Evolutionary conservation across 2,329 filamentous ascomycete genomes (phyloP), one percentile per base, ranked within the genome.

Genomic region (Ophiognomonia clavigignenti-juglandacearum): DNA sequence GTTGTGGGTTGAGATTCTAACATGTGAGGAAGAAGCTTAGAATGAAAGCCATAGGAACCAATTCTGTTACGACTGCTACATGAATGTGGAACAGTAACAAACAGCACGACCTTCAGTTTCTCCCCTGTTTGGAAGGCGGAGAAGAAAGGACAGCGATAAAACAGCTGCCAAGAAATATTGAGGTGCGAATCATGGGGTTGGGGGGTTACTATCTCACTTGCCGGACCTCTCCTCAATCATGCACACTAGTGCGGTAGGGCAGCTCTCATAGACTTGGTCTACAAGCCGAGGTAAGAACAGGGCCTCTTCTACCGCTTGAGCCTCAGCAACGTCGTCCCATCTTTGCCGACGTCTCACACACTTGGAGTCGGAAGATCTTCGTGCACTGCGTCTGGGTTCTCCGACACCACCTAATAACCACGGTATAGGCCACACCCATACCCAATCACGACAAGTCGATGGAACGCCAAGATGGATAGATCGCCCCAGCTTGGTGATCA

Each of bases 91-190:
- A 8, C 29, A 32, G 20, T 24, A 18, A 35, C 9, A 29, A 26
- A 27, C n/a, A n/a, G n/a, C n/a, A 18, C 37, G 18, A 18, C 23
- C 16, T 46, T 39, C 20, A 46, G 26, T 40, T 34, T 29, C 26
- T 34, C 3, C 4, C 44, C 23, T 16, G 39, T 20, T 24, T 35
- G 44, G n/a, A 35, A 16, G n/a, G 32, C 32, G 10, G 13, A 46
- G 37, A 32, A 39, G 37, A 26, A 22, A 23, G 36, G 27, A 27
- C 36, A 14, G 18, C 13, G 43, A 27, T 43, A 34, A 49, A 49
- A 49, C 47, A 45, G 4, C 31, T 8, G 47, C 47, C 47, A 49
- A 49, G 47, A 49, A 41, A 45, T 31, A 27, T 29, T 49, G 37
- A 42, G 38, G n/a, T n/a, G n/a, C n/a, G n/a, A n/a, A n/a, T n/a